These are phyloP conservation scores for Gossypium schwendimanii DNA, from an alignment of 441 rosid genomes.

Conservation along the genomic window DNA sequence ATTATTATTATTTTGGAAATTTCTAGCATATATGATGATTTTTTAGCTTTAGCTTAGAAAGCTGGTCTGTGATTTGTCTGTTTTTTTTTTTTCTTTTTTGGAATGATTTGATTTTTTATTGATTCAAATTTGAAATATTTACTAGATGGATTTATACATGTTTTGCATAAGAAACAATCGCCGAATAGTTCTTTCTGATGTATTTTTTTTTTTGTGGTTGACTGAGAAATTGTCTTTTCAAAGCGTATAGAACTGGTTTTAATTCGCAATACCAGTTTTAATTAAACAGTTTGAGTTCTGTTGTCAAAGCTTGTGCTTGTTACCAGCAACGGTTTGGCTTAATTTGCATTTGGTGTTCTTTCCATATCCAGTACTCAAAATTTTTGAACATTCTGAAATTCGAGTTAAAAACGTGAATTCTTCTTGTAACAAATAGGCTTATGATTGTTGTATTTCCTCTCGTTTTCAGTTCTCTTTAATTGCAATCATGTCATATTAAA, in stretches of 20 bases:
- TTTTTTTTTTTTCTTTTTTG: background rate
- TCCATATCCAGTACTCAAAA: background rate
- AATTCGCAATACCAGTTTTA: background rate
- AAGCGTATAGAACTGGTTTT: background rate
- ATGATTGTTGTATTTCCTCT: background rate
- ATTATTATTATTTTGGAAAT: background rate
- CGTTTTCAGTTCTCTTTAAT: background rate
- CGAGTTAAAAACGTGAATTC: background rate
- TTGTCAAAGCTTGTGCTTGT: background rate
- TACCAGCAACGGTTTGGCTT: background rate
- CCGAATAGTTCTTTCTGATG: background rate
- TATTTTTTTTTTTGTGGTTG: background rate
- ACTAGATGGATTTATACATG: background rate
- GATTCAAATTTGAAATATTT: background rate
- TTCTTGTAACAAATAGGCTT: background rate
- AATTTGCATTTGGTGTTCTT: background rate
- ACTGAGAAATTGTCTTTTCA: background rate
- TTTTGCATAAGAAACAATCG: background rate
- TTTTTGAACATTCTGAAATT: background rate
- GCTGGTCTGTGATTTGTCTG: background rate
- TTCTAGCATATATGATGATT: background rate
- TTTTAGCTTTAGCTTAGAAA: background rate
- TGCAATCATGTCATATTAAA: background rate
- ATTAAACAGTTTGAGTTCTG: background rate
- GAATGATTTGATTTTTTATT: background rate